Base-by-base conservation (phyloP, 768 basidiomycete genomes). In the Psilocybe azurescens region DNA sequence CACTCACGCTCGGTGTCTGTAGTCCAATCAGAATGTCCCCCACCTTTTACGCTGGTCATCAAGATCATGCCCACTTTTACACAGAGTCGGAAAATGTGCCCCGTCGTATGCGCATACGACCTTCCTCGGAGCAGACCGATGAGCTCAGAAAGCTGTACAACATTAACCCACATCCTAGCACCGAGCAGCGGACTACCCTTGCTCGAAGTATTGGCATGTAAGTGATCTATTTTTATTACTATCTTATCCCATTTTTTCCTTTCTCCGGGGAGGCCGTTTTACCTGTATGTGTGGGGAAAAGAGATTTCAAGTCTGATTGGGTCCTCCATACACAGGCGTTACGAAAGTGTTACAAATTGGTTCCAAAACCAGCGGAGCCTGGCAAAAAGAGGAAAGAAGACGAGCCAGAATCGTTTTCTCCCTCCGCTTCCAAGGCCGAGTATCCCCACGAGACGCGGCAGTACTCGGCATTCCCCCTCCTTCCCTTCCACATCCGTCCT, bases 281-380 rank as follows among this genome's bases (percentile, higher is more conserved):
- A 14, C 41, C 41, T 44, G 33, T 53, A 16, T 53, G 50, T 52
- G 56, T 64, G 53, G 69, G 24, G 64, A 71, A 69, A 72, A 68
- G 73, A 70, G 44, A 47, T 14, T 54, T 44, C 29, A 28, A 48
- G 69, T 66, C 70, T 72, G 66, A 72, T 67, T 62, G 58, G 63
- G 44, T 61, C 54, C 65, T 59, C 63, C 73, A 63, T 59, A 24
- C 24, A 50, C 68, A 93, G 91, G 90, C 88, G 85, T 65, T 83
- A 89, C 75, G 87, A 91, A 75, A 90, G 86, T 59, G 87, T 93
- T 60, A 91, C 88, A 1, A 92, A 93, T 71, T 93, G 91, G 92
- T 93, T 93, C 73, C 91, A 93, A 80, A 91, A 92, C 69, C 90
- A 93, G 70, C 89, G 90, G 68, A 91, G 86, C 72, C 82, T 88